Conservation (phyloP, 768 basidiomycete genomes). For the Podaxis sp. region DNA sequence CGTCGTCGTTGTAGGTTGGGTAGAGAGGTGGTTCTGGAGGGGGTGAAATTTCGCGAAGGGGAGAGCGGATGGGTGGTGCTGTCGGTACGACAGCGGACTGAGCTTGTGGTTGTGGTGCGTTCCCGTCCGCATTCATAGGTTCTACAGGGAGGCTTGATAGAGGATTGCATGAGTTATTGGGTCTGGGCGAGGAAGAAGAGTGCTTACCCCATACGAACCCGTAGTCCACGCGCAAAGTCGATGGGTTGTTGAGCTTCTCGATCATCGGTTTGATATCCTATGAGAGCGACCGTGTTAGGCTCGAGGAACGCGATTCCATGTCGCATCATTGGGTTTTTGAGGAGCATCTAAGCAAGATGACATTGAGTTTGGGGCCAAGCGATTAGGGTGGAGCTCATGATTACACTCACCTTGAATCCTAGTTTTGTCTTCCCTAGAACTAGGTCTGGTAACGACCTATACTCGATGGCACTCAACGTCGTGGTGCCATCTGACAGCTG, state of each 20-base stretch:
- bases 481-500: constrained; percentile 75
- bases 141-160: constrained; percentile 3
- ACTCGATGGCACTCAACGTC: constrained; percentile 74
- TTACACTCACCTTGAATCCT: constrained; percentile 67
- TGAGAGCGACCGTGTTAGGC: constrained; percentile 55
- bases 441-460: constrained; percentile 57
- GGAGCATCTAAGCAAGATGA: constrained; percentile 46
- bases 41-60: constrained; percentile 35
- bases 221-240: constrained; percentile 60
- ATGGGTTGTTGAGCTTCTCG: constrained; percentile 52
- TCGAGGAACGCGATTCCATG: constrained; percentile 76
- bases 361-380: not conserved
- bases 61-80: constrained; percentile 23
- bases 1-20: constrained; percentile 29
- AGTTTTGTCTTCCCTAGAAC: constrained; percentile 72
- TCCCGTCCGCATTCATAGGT: constrained; percentile 20
- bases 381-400: too few species aligned
- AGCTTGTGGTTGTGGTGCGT: constrained; percentile 13
- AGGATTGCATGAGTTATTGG: not conserved
- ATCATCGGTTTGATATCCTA: constrained; percentile 62
- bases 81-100: constrained; percentile 2
- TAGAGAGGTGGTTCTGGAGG: constrained; percentile 23
- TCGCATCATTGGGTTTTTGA: constrained; percentile 65
- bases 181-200: not conserved
- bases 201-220: constrained; percentile 65